Conservation (phyloP, 768 basidiomycete species). For the Hortiboletus campestris region DNA sequence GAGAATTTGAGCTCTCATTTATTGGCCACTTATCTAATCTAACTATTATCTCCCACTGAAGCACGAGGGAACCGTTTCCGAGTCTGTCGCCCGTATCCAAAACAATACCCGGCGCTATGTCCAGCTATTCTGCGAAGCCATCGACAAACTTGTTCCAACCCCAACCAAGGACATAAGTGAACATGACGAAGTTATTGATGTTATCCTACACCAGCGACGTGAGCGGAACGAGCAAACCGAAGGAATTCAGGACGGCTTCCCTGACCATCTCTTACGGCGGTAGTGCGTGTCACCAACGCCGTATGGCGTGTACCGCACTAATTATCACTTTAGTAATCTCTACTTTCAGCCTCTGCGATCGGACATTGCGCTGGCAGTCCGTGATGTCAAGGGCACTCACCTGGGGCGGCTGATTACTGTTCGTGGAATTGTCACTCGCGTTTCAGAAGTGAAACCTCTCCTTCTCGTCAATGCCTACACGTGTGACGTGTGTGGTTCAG, state of each 20-base stretch:
- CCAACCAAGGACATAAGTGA: constrained; percentile 89
- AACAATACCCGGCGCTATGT: constrained; percentile 90
- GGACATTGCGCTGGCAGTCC: constrained; percentile 79
- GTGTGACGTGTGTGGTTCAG: constrained; percentile 96
- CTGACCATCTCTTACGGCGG: constrained; percentile 86
- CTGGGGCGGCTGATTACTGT: constrained; percentile 95
- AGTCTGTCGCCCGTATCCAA: constrained; percentile 76
- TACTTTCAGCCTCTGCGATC: constrained; percentile 89
- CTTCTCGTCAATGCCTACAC: constrained; percentile 97
- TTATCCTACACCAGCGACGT: constrained; percentile 90
- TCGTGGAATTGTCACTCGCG: constrained; percentile 96
- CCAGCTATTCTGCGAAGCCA: constrained; percentile 81
- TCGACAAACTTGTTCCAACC: constrained; percentile 85
- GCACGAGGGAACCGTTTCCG: constrained; percentile 70
- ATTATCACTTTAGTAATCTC: constrained; percentile 64
- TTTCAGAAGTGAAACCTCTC: constrained; percentile 97
- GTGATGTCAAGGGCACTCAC: constrained; percentile 81
- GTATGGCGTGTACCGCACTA: background rate
- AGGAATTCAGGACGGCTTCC: constrained; percentile 75
- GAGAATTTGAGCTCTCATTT: constrained; percentile 20
- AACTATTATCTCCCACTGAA: constrained; percentile 28
- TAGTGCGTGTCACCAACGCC: constrained; percentile 65
- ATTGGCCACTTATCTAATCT: constrained; percentile 7
- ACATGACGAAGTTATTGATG: constrained; percentile 93
- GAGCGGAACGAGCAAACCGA: constrained; percentile 85